phyloP scores from a whole-genome alignment of 805 yeast species.

The Kuraishia cidri region DNA sequence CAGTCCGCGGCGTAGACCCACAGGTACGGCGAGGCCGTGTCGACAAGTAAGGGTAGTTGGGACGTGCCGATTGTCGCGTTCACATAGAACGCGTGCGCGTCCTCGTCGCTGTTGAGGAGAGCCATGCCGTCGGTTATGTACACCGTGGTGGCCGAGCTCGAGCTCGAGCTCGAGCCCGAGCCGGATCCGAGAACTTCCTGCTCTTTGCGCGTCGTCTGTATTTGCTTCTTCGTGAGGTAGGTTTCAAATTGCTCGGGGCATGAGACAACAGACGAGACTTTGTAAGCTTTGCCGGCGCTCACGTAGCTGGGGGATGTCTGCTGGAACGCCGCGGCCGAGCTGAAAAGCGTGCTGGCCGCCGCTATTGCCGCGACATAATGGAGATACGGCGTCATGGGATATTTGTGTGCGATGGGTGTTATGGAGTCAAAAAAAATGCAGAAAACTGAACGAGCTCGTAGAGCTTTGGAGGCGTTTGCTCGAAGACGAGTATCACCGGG shows the following conservation, averaged over 20 bases:
- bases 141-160: conserved; percentile 1
- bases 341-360: too few species aligned
- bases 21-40: conserved; percentile 56
- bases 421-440: too few species aligned
- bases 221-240: not conserved
- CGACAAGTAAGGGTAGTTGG: conserved; percentile 44
- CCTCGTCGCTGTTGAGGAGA: conserved; percentile 14
- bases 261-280: not conserved
- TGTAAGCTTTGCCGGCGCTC: not conserved
- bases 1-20: conserved; percentile 56
- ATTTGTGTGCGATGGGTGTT: too few species aligned
- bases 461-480: too few species aligned
- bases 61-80: conserved; percentile 28
- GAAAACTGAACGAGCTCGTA: too few species aligned
- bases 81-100: conserved; percentile 25
- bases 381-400: too few species aligned
- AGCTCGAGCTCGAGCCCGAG: not conserved
- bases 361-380: too few species aligned
- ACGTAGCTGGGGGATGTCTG: not conserved
- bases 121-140: conserved; percentile 12
- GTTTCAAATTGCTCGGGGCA: conserved; percentile 1
- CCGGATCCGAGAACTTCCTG: too few species aligned
- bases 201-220: not conserved
- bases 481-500: too few species aligned
- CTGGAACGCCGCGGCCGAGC: conserved; percentile 1